Base-by-base conservation (phyloP, 768 basidiomycete species). In the Boletus reticulatus region DNA sequence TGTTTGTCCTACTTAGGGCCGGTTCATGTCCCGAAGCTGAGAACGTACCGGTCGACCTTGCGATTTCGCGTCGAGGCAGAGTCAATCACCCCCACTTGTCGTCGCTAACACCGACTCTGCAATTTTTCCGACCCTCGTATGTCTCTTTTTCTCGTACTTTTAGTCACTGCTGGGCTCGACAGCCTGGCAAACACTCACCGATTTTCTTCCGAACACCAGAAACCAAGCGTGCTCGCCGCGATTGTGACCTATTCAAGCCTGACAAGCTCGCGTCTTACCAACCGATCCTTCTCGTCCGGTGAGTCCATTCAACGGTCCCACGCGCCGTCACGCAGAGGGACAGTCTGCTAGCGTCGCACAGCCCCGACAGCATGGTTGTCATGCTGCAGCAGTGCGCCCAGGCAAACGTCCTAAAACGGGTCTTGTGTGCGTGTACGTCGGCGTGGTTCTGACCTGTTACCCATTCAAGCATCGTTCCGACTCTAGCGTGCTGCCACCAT, bases 1-100 rank as follows among this genome's bases (percentile, higher is more conserved):
- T 72, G 57, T 73, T 71, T 71, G 62, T 56, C 17, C 12, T 70
- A 12, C 62, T 73, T 71, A 71, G 70, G 70, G 70, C 70, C 65
- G 70, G 69, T 67, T 60, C 47, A 53, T 55, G 65, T 60, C 64
- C 62, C 54, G 63, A 51, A 53, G 57, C 29, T 29, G 29, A 29
- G 29, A 29, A 29, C 29, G 29, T 29, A 9, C 8, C 56, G 62
- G 62, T 55, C 53, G 46, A 47, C 52, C 47, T 51, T 62, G 61
- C 62, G 65, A 65, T 67, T 62, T 64, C 62, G 62, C 62, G 63
- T 65, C 37, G 59, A 58, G 59, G 68, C 64, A 64, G 45, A 58
- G 67, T 59, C 58, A 67, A 60, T 62, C 63, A 54, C 60, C 24
- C 55, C 55, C 49, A 61, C 59, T 67, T 62, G 63, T 69, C 71